phyloP scores from a whole-genome alignment of 441 rosid genomes.

The Iberis amara region DNA sequence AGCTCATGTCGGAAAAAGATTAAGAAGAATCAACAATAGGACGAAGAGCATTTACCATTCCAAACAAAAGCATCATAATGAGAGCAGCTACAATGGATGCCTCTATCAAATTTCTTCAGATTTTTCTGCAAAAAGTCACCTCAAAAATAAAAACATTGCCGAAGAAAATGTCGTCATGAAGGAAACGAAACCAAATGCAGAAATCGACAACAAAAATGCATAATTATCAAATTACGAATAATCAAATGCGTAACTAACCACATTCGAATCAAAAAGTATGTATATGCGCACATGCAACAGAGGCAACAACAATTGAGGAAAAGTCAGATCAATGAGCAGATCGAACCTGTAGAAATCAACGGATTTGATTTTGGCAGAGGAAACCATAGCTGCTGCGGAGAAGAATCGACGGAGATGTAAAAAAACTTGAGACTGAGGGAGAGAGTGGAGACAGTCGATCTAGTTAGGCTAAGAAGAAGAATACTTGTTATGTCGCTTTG shows the following conservation, averaged over 20 bases:
- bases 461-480: slow-evolving; percentile 12
- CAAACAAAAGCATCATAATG: slow-evolving; percentile 83
- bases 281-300: neutral
- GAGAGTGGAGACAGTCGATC: slow-evolving; percentile 24
- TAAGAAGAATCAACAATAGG: too few relatives aligned
- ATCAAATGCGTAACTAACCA: neutral
- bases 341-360: slow-evolving; percentile 89
- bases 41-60: slow-evolving; percentile 54
- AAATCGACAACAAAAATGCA: neutral
- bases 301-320: neutral
- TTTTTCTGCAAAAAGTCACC: slow-evolving; percentile 50
- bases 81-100: slow-evolving; percentile 88
- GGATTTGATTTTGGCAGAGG: slow-evolving; percentile 74
- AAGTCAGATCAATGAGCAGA: slow-evolving; percentile 22
- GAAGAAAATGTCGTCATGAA: neutral
- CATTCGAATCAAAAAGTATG: slow-evolving; percentile 6
- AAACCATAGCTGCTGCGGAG: slow-evolving; percentile 50
- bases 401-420: neutral
- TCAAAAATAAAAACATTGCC: neutral
- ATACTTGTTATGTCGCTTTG: too few relatives aligned
- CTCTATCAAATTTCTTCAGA: slow-evolving; percentile 94
- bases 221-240: neutral
- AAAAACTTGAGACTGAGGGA: neutral
- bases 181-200: neutral
- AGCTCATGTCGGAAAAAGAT: too few relatives aligned